phyloP scores from a whole-genome alignment of 257 asterid genomes.

The Scutellaria minor region DNA sequence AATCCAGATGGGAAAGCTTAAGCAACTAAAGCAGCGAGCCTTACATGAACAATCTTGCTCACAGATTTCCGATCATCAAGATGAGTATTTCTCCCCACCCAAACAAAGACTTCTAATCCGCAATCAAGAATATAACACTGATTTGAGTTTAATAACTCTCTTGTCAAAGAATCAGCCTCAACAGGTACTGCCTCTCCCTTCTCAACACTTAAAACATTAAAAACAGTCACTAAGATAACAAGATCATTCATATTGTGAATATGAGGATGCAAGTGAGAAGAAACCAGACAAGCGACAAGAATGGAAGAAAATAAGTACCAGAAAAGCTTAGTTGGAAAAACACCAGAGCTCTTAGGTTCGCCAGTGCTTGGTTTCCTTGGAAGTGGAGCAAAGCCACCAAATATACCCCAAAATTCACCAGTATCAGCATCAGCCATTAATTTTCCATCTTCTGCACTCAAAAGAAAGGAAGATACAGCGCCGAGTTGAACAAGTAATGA shows the following conservation, averaged over 20 bases:
- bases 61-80: conserved; percentile 67
- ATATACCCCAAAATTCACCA: conserved; percentile 90
- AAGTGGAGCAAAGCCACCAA: conserved; percentile 97
- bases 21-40: conserved; percentile 29
- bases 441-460: conserved; percentile 77
- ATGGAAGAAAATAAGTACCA: conserved; percentile 54
- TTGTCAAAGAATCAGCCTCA: conserved; percentile 63
- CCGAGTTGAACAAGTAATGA: conserved; percentile 13
- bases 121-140: conserved; percentile 77
- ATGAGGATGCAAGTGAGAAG: conserved; percentile 36
- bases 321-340: conserved; percentile 52
- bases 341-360: conserved; percentile 33
- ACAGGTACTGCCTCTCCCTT: conserved; percentile 68
- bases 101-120: conserved; percentile 66
- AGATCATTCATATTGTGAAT: conserved; percentile 14
- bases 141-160: conserved; percentile 60
- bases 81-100: conserved; percentile 77
- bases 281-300: conserved; percentile 24
- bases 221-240: conserved; percentile 8
- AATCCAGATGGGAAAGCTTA: conserved; percentile 28
- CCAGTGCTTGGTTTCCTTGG: conserved; percentile 55
- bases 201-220: conserved; percentile 51
- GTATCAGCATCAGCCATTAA: conserved; percentile 82
- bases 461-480: conserved; percentile 33
- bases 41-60: conserved; percentile 66